These are phyloP conservation scores for Microsporum audouinii DNA, from an alignment of 2,329 filamentous ascomycete genomes.

Conservation along the genomic window DNA sequence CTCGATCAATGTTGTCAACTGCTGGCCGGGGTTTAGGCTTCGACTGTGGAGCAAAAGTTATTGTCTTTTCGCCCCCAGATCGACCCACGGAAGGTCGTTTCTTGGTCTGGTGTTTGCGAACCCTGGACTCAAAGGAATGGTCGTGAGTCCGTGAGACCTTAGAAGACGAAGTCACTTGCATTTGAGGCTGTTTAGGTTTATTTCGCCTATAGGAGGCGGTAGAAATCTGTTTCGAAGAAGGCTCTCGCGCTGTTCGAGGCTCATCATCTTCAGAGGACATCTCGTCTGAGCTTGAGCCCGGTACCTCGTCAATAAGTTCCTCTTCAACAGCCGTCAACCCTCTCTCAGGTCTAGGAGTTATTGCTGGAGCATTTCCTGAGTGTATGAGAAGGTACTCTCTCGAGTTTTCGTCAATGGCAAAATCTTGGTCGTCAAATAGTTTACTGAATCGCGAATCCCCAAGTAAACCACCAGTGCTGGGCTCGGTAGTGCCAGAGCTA, in stretches of 20 bases:
- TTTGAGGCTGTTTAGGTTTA: conserved; percentile 40
- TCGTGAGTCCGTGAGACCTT: conserved; percentile 36
- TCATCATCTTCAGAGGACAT: conserved; percentile 25
- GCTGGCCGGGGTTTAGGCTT: conserved; percentile 26
- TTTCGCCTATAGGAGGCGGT: conserved; percentile 46
- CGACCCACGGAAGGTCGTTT: conserved; percentile 23
- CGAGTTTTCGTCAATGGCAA: conserved; percentile 79
- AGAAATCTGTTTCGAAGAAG: conserved; percentile 39
- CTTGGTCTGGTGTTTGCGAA: conserved; percentile 33
- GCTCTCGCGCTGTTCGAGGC: conserved; percentile 18
- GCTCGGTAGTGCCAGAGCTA: conserved; percentile 3
- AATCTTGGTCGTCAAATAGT: conserved; percentile 87
- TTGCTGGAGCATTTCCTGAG: conserved; percentile 55
- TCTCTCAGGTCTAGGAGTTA: conserved; percentile 28
- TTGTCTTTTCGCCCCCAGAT: conserved; percentile 42
- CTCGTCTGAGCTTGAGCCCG: conserved; percentile 30
- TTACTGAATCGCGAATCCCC: conserved; percentile 76
- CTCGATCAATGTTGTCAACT: conserved; percentile 12
- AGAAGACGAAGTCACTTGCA: conserved; percentile 47
- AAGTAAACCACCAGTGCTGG: conserved; percentile 47
- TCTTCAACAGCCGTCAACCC: conserved; percentile 53
- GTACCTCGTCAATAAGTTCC: conserved; percentile 45
- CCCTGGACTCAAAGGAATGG: conserved; percentile 48
- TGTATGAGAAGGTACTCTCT: conserved; percentile 82
- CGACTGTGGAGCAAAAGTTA: conserved; percentile 48